Conservation (phyloP, 495 filamentous ascomycete species). For the Parathielavia hyrcaniae region DNA sequence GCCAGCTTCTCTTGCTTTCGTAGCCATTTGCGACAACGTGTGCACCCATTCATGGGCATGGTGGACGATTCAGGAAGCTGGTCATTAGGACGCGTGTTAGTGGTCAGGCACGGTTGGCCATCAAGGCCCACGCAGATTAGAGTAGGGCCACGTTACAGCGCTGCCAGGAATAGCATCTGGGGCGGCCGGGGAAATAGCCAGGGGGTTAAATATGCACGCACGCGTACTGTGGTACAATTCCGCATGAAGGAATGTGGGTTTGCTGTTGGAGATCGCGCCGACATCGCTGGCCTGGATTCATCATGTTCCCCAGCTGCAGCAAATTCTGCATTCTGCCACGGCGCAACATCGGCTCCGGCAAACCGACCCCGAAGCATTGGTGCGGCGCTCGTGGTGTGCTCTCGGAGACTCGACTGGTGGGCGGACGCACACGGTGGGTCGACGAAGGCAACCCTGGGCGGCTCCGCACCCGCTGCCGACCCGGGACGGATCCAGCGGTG, state of each 20-base stretch:
- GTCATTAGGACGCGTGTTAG: conserved; percentile 9
- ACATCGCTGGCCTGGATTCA: neutral
- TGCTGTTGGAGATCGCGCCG: neutral
- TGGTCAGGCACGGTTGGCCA: neutral
- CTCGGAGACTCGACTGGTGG: neutral
- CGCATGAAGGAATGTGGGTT: neutral
- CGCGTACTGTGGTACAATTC: neutral
- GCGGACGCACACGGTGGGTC: conserved; percentile 11
- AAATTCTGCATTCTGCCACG: conserved; percentile 6
- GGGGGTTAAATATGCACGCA: neutral
- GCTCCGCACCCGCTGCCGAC: conserved; percentile 9
- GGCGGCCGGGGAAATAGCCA: neutral
- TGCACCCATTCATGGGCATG: conserved; percentile 1
- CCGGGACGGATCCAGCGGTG: conserved; percentile 16
- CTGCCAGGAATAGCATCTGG: conserved; percentile 16
- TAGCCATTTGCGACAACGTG: neutral
- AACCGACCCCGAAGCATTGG: conserved; percentile 6
- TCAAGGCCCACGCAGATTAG: neutral
- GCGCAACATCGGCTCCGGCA: conserved; percentile 6
- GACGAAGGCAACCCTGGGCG: neutral
- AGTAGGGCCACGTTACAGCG: conserved; percentile 12
- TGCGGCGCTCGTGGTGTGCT: neutral
- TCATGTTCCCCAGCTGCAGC: conserved; percentile 1
- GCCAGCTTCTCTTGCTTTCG: conserved; percentile 3
- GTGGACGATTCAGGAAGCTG: conserved; percentile 31